These are phyloP conservation scores for Daldinia loculata DNA, from an alignment of 495 filamentous ascomycete genomes.

Conservation along the genomic window DNA sequence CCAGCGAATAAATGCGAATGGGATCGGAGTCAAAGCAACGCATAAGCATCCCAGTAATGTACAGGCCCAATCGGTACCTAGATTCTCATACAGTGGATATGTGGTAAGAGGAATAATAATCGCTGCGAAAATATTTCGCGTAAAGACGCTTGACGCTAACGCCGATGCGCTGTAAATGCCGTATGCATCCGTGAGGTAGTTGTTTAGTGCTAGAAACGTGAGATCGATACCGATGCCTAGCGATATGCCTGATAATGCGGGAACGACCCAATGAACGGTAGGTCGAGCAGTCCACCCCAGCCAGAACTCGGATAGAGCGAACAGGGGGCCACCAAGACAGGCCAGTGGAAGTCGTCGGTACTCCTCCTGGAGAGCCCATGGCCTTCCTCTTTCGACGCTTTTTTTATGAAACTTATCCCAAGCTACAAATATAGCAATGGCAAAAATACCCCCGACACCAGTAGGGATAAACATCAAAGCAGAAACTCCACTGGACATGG, in stretches of 20 bases:
- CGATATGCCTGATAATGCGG: constrained; percentile 63
- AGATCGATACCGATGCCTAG: constrained; percentile 73
- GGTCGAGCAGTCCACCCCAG: constrained; percentile 68
- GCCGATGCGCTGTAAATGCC: constrained; percentile 72
- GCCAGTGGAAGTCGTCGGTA: constrained; percentile 71
- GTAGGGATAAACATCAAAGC: constrained; percentile 49
- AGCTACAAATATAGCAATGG: background rate
- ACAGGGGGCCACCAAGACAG: constrained; percentile 67
- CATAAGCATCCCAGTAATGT: constrained; percentile 7
- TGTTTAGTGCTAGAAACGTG: constrained; percentile 72
- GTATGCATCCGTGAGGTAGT: constrained; percentile 78
- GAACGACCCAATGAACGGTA: constrained; percentile 68
- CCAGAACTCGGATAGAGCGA: constrained; percentile 71
- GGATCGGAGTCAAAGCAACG: background rate
- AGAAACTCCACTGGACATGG: constrained; percentile 48
- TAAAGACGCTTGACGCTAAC: constrained; percentile 65
- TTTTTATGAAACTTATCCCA: background rate
- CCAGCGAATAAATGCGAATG: constrained; percentile 14
- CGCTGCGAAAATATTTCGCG: constrained; percentile 66
- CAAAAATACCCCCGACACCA: background rate
- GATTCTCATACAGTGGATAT: background rate
- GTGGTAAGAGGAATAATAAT: constrained; percentile 53
- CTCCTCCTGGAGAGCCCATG: constrained; percentile 57
- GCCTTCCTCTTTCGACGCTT: constrained; percentile 46
- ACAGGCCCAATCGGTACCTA: constrained; percentile 11